phyloP scores from a whole-genome alignment of 2,329 filamentous ascomycete genomes.

The Monosporascus sp. region DNA sequence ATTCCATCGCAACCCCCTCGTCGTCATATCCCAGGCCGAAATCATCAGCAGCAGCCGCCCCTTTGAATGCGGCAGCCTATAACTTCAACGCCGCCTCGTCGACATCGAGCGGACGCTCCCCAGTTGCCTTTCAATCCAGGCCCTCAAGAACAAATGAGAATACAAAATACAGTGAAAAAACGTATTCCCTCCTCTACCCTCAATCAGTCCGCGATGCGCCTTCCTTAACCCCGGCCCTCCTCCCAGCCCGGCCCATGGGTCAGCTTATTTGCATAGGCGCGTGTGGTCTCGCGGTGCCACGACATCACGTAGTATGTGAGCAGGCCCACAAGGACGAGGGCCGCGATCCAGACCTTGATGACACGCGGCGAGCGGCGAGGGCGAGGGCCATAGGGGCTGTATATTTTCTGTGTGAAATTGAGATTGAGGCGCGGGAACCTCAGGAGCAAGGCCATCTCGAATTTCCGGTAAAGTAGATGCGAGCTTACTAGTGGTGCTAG shows the following conservation, averaged over 20 bases:
- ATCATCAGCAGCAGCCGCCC: too few species aligned
- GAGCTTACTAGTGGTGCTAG: too few species aligned
- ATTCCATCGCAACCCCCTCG: too few species aligned
- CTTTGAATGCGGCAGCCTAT: too few species aligned
- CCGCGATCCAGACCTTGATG: constrained; percentile 21
- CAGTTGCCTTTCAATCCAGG: too few species aligned
- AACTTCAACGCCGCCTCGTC: too few species aligned
- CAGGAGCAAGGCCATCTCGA: not conserved
- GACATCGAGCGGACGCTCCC: too few species aligned
- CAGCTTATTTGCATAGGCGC: constrained; percentile 12
- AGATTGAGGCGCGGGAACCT: not conserved
- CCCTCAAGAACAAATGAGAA: too few species aligned
- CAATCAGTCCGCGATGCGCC: not conserved
- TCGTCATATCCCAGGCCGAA: too few species aligned
- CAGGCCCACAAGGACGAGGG: constrained; percentile 17
- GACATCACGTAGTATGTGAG: constrained; percentile 22
- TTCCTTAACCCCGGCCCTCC: constrained; percentile 3
- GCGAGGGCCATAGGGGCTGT: constrained; percentile 25
- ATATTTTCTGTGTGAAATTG: constrained; percentile 5
- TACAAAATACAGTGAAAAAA: too few species aligned
- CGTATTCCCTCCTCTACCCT: too few species aligned
- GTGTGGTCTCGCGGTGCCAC: constrained; percentile 15
- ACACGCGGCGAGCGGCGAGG: constrained; percentile 21
- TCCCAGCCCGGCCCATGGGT: constrained; percentile 7
- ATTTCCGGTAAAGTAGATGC: not conserved